Conservation (phyloP, 768 basidiomycete species). For the Cystobasidiopsis lactophilus region DNA sequence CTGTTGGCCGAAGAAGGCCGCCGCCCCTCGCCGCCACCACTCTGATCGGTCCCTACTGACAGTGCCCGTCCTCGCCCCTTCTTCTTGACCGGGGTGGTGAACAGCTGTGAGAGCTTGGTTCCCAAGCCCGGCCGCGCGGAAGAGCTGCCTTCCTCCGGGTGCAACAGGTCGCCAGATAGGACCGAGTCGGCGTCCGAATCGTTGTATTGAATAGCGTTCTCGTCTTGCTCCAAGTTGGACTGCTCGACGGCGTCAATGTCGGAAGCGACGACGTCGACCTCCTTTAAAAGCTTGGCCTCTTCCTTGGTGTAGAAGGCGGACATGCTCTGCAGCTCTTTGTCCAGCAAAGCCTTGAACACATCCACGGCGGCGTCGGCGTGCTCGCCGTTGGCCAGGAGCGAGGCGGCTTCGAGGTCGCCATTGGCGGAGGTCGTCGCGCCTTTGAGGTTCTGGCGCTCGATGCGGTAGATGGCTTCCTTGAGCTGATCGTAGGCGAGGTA, state of each 20-base stretch:
- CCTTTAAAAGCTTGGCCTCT: conserved; percentile 39
- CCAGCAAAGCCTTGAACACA: conserved; percentile 47
- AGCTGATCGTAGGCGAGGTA: conserved; percentile 31
- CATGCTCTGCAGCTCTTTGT: conserved; percentile 65
- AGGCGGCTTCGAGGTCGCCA: background rate
- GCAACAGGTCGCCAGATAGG: background rate
- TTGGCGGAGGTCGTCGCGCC: background rate
- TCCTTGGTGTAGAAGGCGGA: conserved; percentile 53
- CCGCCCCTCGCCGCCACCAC: background rate
- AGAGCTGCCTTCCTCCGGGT: too few relatives aligned
- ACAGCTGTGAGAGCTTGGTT: conserved; percentile 2
- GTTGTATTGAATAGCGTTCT: conserved; percentile 14
- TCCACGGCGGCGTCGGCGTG: background rate
- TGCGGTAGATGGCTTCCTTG: conserved; percentile 24
- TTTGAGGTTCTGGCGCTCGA: background rate
- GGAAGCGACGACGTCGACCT: conserved; percentile 21
- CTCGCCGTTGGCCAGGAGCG: conserved; percentile 1
- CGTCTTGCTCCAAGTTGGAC: conserved; percentile 22
- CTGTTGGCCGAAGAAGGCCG: background rate
- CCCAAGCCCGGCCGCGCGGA: too few relatives aligned
- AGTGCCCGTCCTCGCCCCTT: background rate
- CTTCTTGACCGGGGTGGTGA: background rate
- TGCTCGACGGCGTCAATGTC: conserved; percentile 25
- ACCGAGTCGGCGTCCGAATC: conserved; percentile 2
- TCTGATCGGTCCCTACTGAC: background rate